Evolutionary conservation across 306 rosid genomes (phyloP), one percentile per base, ranked within the genome.

Genomic region (Phaseolus lunatus): DNA sequence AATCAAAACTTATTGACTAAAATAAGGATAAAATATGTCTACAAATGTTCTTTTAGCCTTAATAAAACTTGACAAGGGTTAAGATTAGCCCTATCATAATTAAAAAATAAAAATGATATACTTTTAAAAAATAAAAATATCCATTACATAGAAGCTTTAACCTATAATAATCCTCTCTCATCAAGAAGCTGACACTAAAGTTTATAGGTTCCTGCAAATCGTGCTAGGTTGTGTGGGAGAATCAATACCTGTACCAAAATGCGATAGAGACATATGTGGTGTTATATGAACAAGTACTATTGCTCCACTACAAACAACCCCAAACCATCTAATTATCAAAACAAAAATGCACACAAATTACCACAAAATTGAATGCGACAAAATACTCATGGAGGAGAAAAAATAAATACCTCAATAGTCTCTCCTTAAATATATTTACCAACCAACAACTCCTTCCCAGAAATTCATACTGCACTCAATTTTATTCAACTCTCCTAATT

Each of bases 251-350:
- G 67, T 45, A 71, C 59, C 67, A 44, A 64, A 24, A 64, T 65
- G 43, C 62, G 82, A 77, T 72, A 24, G 76, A 5, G 82, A 77
- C 79, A 41, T 63, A 45, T 71, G 82, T 77, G 75, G 78, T 78
- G 24, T 64, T 56, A 37, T 50, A 52, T 22, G 75, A 48, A 44
- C 58, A 23, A 66, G 66, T 68, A 57, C 64, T 43, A 70, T 66
- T 77, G 41, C 81, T 56, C 85, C 79, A 77, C 70, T 53, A 49
- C 20, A 70, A 43, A 43, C 65, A 70, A 7, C n/a, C 64, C 39
- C 82, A 31, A 19, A 78, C 76, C 64, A 71, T 71, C 64, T 71
- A 71, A 33, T 71, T 52, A 1, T 52, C 15, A 15, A 50, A 52
- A 52, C 31, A 1, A 49, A 71, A 31, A 52, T 52, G 20, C 12